A percentile compares a stretch with the other conserved stretches of the same genome.
These are phyloP conservation scores for Yamadazyma nakazawae DNA, from an alignment of 805 yeast genomes.

Conservation along the genomic window DNA sequence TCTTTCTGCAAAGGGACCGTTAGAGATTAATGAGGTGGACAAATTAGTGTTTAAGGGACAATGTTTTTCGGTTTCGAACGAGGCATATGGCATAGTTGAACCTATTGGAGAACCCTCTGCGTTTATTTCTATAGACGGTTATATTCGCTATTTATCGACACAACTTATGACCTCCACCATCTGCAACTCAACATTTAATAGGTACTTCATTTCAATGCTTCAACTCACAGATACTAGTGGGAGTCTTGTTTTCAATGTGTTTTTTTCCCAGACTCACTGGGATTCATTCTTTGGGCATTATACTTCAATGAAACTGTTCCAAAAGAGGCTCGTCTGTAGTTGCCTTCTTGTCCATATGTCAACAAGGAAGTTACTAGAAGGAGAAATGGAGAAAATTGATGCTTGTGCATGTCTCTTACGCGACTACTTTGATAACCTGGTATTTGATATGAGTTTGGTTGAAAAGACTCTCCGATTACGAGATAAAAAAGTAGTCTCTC, in stretches of 20 bases:
- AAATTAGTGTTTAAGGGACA: conserved; percentile 36
- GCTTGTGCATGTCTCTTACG: conserved; percentile 1
- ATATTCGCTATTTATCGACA: conserved; percentile 4
- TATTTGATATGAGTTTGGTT: conserved; percentile 17
- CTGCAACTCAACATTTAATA: conserved; percentile 1
- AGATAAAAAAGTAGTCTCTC: conserved; percentile 13
- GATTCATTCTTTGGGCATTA: conserved; percentile 13
- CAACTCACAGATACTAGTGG: conserved; percentile 18
- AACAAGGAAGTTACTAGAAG: conserved; percentile 4
- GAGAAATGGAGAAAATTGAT: conserved; percentile 1
- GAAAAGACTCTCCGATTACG: conserved; percentile 18
- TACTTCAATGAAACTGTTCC: conserved; percentile 23
- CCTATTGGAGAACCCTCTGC: background rate
- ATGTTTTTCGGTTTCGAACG: conserved; percentile 23
- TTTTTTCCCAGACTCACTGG: conserved; percentile 23
- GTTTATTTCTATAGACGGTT: conserved; percentile 4
- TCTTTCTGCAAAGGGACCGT: background rate
- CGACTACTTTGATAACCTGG: background rate
- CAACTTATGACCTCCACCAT: conserved; percentile 3
- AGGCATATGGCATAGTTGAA: conserved; percentile 8
- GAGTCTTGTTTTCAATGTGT: conserved; percentile 18
- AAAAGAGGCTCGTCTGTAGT: conserved; percentile 20
- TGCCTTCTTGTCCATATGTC: conserved; percentile 16
- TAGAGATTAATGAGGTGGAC: conserved; percentile 31
- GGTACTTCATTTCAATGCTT: conserved; percentile 20